These are phyloP conservation scores for Chenopodium berlandieri DNA, from an alignment of 148 eudicot genomes.

Conservation along the genomic window DNA sequence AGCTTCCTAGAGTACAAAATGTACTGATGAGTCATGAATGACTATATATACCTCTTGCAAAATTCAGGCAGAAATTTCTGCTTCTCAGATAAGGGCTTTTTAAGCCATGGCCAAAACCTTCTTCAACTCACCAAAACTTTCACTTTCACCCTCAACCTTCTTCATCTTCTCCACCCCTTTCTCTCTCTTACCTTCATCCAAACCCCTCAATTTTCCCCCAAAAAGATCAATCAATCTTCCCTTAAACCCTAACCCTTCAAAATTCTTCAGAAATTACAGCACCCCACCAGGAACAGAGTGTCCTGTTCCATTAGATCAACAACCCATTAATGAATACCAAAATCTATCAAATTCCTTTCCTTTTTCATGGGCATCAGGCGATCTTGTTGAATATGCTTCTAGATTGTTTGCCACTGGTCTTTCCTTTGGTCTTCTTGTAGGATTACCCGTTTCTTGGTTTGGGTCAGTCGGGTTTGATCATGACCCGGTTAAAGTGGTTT, in stretches of 20 bases:
- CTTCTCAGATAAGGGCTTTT: not conserved
- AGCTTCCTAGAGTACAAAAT: no score
- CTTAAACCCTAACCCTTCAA: constrained; percentile 34
- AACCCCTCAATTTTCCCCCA: not conserved
- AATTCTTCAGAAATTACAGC: constrained; percentile 37
- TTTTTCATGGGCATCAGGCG: constrained; percentile 78
- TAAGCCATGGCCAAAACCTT: not conserved
- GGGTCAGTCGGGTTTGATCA: constrained; percentile 54
- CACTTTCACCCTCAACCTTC: constrained; percentile 15
- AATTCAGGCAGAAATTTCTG: not conserved
- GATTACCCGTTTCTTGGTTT: constrained; percentile 79
- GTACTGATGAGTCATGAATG: no score
- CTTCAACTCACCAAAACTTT: constrained; percentile 11
- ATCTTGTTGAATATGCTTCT: constrained; percentile 47
- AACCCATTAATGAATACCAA: constrained; percentile 85
- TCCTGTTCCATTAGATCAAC: constrained; percentile 85
- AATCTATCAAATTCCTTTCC: constrained; percentile 63
- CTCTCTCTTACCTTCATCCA: constrained; percentile 1
- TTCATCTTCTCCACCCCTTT: constrained; percentile 21
- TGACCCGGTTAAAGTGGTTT: constrained; percentile 51
- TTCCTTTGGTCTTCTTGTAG: constrained; percentile 60
- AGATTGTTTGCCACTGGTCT: constrained; percentile 56
- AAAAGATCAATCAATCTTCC: constrained; percentile 6
- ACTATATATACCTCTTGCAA: no score
- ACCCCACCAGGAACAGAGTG: constrained; percentile 56